Percentiles rank a stretch among this genome's conserved stretches.
Evolutionary conservation across 148 eudicot genomes (phyloP).

Genomic region (Chenopodium suecicum): DNA sequence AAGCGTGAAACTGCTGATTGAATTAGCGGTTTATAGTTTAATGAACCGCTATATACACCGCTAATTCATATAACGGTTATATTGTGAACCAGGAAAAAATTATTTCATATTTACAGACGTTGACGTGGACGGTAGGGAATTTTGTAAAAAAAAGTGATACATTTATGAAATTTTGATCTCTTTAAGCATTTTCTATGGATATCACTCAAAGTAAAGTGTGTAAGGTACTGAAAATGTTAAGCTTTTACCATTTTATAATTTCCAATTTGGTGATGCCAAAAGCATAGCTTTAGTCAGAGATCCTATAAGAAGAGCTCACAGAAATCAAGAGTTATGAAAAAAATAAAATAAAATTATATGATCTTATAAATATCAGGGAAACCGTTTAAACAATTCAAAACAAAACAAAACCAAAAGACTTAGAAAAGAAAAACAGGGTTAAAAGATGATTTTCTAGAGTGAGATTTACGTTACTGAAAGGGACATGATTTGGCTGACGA

Average conservation of each 20-base stretch:
- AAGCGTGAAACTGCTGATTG: too few species aligned
- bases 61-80: too few species aligned
- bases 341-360: background rate
- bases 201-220: background rate
- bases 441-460: background rate
- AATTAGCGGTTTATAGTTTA: too few species aligned
- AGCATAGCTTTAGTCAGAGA: background rate
- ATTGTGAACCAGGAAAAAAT: too few species aligned
- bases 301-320: background rate
- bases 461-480: constrained; percentile 54
- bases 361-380: background rate
- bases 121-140: too few species aligned
- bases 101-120: too few species aligned
- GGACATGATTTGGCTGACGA: constrained; percentile 96
- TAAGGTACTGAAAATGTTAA: background rate
- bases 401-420: background rate
- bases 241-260: background rate
- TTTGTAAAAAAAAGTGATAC: too few species aligned
- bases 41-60: too few species aligned
- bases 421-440: background rate
- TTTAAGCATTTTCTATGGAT: too few species aligned
- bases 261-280: background rate
- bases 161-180: too few species aligned
- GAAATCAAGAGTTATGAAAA: background rate
- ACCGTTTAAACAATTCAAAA: background rate